Evolutionary conservation across 805 yeast genomes (phyloP).

Genomic region (Saccharomyces kudriavzevii): DNA sequence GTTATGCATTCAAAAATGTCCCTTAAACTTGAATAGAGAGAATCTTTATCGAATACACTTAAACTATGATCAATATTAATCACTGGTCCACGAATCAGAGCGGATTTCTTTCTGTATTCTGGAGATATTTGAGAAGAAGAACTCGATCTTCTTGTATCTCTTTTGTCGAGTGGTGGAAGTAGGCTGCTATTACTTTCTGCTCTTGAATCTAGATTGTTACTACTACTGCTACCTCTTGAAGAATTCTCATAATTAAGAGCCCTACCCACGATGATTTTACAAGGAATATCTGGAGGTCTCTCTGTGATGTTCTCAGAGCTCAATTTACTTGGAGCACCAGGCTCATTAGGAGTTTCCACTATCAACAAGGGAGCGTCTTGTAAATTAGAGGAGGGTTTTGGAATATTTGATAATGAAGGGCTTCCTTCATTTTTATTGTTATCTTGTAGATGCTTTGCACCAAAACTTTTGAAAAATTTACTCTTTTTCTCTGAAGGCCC

Average conservation of each 20-base stretch:
- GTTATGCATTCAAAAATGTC: conserved; percentile 79
- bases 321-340: background rate
- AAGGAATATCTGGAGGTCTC: background rate
- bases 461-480: background rate
- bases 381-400: background rate
- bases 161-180: background rate
- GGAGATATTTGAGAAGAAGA: conserved; percentile 27
- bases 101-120: conserved; percentile 74
- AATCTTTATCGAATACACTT: conserved; percentile 30
- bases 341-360: background rate
- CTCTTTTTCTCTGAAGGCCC: background rate
- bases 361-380: background rate
- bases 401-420: background rate
- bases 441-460: background rate
- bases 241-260: background rate
- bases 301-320: background rate
- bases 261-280: background rate
- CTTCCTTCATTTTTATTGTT: background rate
- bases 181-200: background rate
- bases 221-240: background rate
- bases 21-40: conserved; percentile 58
- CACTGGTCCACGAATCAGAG: conserved; percentile 73
- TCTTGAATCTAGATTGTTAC: background rate
- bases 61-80: conserved; percentile 62
- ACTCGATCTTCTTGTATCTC: background rate